phyloP scores from a whole-genome alignment of 495 filamentous ascomycete genomes.

The Xylona heveae region DNA sequence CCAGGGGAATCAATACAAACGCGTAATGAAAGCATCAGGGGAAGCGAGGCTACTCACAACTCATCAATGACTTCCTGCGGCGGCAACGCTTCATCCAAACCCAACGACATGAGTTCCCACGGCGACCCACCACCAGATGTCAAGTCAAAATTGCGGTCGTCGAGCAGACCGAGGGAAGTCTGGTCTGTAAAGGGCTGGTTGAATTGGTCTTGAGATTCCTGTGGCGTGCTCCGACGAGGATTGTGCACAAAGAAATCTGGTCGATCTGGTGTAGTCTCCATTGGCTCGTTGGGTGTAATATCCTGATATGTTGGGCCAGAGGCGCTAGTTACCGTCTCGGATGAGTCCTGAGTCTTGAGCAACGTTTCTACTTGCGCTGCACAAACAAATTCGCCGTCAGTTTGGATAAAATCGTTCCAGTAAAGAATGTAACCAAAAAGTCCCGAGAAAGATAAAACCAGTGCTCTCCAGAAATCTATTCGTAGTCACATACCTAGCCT shows the following conservation, averaged over 20 bases:
- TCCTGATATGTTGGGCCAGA: too few relatives aligned
- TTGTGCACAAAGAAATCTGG: too few relatives aligned
- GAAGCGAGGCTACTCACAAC: conserved; percentile 32
- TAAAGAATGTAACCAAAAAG: background rate
- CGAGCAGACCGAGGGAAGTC: conserved; percentile 10
- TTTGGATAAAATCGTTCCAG: background rate
- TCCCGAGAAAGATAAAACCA: conserved; percentile 5
- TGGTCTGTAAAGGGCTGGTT: conserved; percentile 3
- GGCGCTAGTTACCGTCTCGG: conserved; percentile 13
- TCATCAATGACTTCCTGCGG: conserved; percentile 76
- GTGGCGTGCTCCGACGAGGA: conserved; percentile 1
- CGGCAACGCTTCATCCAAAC: conserved; percentile 80
- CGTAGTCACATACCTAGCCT: conserved; percentile 48
- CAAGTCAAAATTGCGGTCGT: conserved; percentile 9
- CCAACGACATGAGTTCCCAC: conserved; percentile 91
- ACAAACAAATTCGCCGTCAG: conserved; percentile 7
- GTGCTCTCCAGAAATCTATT: conserved; percentile 7
- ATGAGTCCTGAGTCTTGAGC: conserved; percentile 48
- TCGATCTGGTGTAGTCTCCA: too few relatives aligned
- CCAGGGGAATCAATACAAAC: conserved; percentile 3
- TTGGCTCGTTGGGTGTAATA: too few relatives aligned
- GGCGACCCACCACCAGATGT: conserved; percentile 14
- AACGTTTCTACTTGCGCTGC: conserved; percentile 88
- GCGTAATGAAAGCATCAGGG: conserved; percentile 6
- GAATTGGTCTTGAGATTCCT: conserved; percentile 11